Evolutionary conservation across 2,329 filamentous ascomycete species (phyloP), one percentile per base, ranked within the genome.

Genomic region (Fusarium pseudonygamai): DNA sequence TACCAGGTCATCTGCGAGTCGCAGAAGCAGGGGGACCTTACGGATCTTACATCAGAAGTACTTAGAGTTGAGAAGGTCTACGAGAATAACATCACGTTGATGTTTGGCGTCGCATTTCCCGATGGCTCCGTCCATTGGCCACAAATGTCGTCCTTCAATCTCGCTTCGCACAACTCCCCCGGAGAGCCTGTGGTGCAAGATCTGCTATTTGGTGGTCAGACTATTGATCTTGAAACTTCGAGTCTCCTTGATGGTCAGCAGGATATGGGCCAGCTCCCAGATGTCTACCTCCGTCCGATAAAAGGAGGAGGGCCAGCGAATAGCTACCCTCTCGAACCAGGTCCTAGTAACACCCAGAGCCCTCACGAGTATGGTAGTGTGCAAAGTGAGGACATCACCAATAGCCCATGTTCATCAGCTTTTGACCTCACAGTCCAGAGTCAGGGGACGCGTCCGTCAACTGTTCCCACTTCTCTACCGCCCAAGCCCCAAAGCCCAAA

Each of bases 181-280:
- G 5, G 0, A 6, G 46, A 49, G 15, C 22, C 22, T n/a, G 6
- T 14, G 14, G 22, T 7, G 0, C 28, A 49, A 32, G 46, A 10
- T 32, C 0, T 32, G 22, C 7, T 9, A 32, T n/a, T 9, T 7
- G 11, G 0, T 10, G 10, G 2, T 32, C 10, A 0, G 3, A 13
- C 5, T 49, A 49, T 18, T 1, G 7, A 30, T 7, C 5, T 13
- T 32, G 1, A 2, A 32, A 13, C 22, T 49, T 49, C 7, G 5
- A 3, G 2, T 49, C 15, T 24, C 2, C 18, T 24, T 18, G 7
- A 0, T 18, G 4, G 7, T 18, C 28, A 18, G 5, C 28, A 24
- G 15, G 22, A 22, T 14, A 34, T 8, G 13, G 14, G 4, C 30
- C 30, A 13, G 11, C 4, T 32, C 30, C 11, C 11, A 12, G 30